Evolutionary conservation across 176 grass and related monocot genomes (phyloP), one percentile per base, ranked within the genome.

Genomic region (Oryza glumipatula): DNA sequence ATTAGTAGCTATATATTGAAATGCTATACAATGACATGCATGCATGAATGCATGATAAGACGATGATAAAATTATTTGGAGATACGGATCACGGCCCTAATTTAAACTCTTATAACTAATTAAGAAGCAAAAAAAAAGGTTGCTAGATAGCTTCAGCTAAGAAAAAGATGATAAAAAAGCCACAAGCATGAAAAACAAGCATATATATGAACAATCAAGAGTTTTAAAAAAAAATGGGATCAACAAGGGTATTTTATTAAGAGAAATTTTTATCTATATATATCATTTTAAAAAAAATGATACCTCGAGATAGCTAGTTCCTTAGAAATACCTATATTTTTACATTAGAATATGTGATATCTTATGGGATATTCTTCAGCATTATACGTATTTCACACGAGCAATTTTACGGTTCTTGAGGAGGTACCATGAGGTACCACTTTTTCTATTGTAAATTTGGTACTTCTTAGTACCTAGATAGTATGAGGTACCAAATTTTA

Each of bases 71-170:
- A 72, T 0, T 70, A 45, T 45, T 43, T 60, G 51, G 2, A 28
- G 51, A 73, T 22, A 39, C 26, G 51, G 36, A 82, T 73, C 68
- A 61, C 9, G 6, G 44, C 49, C 49, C 22, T 56, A 60, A 30
- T 82, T 68, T 82, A 68, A 81, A 82, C 49, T 82, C 33, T 61
- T 56, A 56, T 56, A 56, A 56, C 17, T 6, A 17, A 54, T 7
- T 56, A 28, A 3, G 19, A 58, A 19, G n/a, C 3, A 54, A 7
- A 7, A 41, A 1, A 41, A 41, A 41, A 41, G 39, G 39, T 41
- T 41, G 6, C 4, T 49, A 19, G 17, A 1, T 56, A 56, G 16
- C 52, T 7, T 56, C 52, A 56, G 17, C 52, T 7, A 6, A 56
- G 14, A 17, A 56, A 56, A 21, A 56, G 7, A 19, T 19, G 52